Evolutionary conservation across 176 grass and related monocot genomes (phyloP).

Genomic region (Raddia guianensis): DNA sequence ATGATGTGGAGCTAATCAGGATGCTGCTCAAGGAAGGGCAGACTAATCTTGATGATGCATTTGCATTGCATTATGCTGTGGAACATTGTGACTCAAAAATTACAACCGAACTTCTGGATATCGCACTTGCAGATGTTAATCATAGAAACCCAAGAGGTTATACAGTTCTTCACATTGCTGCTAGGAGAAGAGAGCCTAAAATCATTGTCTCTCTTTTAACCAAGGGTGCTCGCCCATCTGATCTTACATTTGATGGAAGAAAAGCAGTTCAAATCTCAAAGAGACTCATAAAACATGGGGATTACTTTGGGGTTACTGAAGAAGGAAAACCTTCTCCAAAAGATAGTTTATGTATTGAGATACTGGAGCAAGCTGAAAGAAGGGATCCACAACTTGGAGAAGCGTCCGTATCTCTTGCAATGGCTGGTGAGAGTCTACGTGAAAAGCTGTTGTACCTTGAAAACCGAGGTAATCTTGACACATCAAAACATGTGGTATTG

Average conservation of each 20-base stretch:
- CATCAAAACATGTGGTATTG: not conserved
- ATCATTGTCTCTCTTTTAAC: slow-evolving; percentile 92
- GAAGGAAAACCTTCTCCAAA: slow-evolving; percentile 68
- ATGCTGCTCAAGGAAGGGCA: slow-evolving; percentile 86
- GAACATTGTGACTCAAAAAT: slow-evolving; percentile 92
- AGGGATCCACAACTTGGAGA: slow-evolving; percentile 62
- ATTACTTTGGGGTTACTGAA: slow-evolving; percentile 52
- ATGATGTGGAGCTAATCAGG: slow-evolving; percentile 87
- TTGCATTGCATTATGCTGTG: slow-evolving; percentile 91
- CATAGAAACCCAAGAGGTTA: slow-evolving; percentile 74
- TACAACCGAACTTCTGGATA: slow-evolving; percentile 81
- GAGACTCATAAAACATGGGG: slow-evolving; percentile 55
- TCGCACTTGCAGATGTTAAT: slow-evolving; percentile 87
- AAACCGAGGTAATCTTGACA: slow-evolving; percentile 68
- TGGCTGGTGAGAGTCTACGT: slow-evolving; percentile 60
- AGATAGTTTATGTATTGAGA: slow-evolving; percentile 70
- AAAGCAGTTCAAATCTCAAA: slow-evolving; percentile 89
- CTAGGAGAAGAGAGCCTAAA: slow-evolving; percentile 80
- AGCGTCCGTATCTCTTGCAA: slow-evolving; percentile 76
- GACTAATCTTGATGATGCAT: slow-evolving; percentile 83
- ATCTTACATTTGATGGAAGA: slow-evolving; percentile 71
- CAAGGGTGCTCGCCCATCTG: slow-evolving; percentile 74
- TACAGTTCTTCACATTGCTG: slow-evolving; percentile 87
- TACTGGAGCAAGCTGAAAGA: slow-evolving; percentile 86
- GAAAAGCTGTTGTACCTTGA: slow-evolving; percentile 75